phyloP scores from a whole-genome alignment of 768 basidiomycete species.

The Hericium rajendrae region DNA sequence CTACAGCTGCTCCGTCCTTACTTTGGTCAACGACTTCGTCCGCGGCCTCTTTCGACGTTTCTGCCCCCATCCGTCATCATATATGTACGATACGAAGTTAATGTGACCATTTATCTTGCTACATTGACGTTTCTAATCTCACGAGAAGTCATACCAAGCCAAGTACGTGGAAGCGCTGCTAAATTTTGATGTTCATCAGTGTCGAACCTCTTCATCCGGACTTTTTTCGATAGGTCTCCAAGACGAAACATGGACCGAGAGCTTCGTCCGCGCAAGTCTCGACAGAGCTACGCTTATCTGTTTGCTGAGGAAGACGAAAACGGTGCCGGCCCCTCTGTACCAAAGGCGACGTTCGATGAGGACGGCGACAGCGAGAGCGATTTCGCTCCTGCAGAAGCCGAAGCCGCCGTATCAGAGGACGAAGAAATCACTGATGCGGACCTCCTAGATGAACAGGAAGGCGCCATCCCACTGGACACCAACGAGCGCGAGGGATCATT shows the following conservation, averaged over 20 bases:
- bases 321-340: constrained; percentile 30
- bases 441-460: constrained; percentile 15
- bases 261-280: constrained; percentile 45
- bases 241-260: constrained; percentile 23
- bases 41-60: too few relatives aligned
- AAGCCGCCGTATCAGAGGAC: constrained; percentile 22
- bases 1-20: too few relatives aligned
- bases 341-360: constrained; percentile 17
- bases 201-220: too few relatives aligned
- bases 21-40: too few relatives aligned
- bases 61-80: too few relatives aligned
- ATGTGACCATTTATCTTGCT: too few relatives aligned
- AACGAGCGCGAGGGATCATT: constrained; percentile 6
- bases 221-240: background rate
- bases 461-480: constrained; percentile 11
- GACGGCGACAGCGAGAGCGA: constrained; percentile 43
- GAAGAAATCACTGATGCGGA: constrained; percentile 22
- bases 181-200: too few relatives aligned
- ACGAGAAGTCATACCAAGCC: background rate
- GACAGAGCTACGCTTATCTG: constrained; percentile 38
- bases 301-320: constrained; percentile 25
- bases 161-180: too few relatives aligned
- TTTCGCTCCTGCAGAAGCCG: constrained; percentile 38
- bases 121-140: too few relatives aligned
- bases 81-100: too few relatives aligned